Evolutionary conservation across 768 basidiomycete species (phyloP).

Genomic region (Mycena rebaudengoi): DNA sequence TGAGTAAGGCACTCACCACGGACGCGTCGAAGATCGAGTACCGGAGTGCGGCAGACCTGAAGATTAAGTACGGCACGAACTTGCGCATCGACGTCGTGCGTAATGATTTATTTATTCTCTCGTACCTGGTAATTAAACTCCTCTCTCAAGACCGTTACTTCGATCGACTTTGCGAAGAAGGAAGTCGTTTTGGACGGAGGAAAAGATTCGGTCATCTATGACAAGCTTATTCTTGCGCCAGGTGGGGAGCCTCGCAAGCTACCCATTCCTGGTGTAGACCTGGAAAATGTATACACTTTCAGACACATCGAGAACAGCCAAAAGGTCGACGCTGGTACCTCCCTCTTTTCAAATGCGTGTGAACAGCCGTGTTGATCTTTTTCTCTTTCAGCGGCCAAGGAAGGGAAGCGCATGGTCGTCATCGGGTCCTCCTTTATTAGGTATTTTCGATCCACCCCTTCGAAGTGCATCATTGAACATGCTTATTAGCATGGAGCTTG

Average conservation of each 20-base stretch:
- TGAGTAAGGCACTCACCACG: conserved; percentile 86
- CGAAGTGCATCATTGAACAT: no score
- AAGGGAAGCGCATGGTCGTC: conserved; percentile 80
- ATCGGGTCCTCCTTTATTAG: conserved; percentile 93
- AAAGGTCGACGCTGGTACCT: conserved; percentile 71
- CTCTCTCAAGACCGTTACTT: conserved; percentile 66
- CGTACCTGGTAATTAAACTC: conserved; percentile 6
- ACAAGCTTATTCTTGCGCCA: conserved; percentile 80
- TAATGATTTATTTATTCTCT: conserved; percentile 10
- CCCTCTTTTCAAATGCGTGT: not conserved
- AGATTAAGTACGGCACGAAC: conserved; percentile 75
- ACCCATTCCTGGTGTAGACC: conserved; percentile 77
- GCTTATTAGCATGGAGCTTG: conserved; percentile 95
- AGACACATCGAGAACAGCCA: conserved; percentile 75
- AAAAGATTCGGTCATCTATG: conserved; percentile 71
- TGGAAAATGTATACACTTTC: conserved; percentile 82
- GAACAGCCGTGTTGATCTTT: conserved; percentile 1
- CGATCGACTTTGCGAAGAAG: conserved; percentile 69
- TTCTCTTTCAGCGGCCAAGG: conserved; percentile 59
- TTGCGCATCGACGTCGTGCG: conserved; percentile 68
- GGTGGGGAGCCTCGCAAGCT: conserved; percentile 79
- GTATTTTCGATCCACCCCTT: no score
- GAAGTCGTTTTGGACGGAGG: conserved; percentile 67
- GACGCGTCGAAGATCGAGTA: conserved; percentile 83
- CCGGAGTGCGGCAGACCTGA: conserved; percentile 75